Conservation (phyloP, 1,139 yeast genomes). For the Kazachstania sp. region DNA sequence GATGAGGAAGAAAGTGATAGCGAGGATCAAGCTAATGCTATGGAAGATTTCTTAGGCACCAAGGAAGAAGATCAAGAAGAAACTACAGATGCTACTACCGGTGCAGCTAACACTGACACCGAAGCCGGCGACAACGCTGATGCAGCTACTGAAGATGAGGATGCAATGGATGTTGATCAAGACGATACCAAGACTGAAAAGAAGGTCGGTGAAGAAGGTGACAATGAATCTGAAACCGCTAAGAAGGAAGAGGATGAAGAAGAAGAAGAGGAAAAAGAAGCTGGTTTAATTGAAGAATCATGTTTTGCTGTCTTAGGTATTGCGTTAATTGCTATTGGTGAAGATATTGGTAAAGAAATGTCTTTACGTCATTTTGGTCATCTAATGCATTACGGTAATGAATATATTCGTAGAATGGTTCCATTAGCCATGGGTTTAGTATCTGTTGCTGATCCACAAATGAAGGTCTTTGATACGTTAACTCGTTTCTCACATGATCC, state of each 20-base stretch:
- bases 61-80: constrained; percentile 9
- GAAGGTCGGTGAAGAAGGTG: constrained; percentile 19
- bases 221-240: constrained; percentile 17
- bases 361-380: constrained; percentile 94
- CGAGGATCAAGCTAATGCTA: constrained; percentile 33
- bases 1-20: constrained; percentile 41
- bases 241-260: constrained; percentile 34
- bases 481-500: constrained; percentile 95
- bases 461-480: constrained; percentile 93
- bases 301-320: constrained; percentile 91
- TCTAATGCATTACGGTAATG: constrained; percentile 94
- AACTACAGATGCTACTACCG: constrained; percentile 1
- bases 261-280: constrained; percentile 40
- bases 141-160: constrained; percentile 4
- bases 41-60: constrained; percentile 22
- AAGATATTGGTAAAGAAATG: constrained; percentile 97
- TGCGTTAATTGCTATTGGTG: constrained; percentile 95
- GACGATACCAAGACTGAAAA: constrained; percentile 15
- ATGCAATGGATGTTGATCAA: constrained; percentile 19
- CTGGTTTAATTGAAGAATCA: constrained; percentile 40
- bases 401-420: constrained; percentile 85
- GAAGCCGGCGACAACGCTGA: constrained; percentile 5
- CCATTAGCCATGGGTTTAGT: constrained; percentile 97
- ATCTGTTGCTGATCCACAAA: constrained; percentile 89
- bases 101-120: constrained; percentile 3